Evolutionary conservation across 2,329 filamentous ascomycete genomes (phyloP), one percentile per base, ranked within the genome.

Genomic region (Ophiostoma sp.): DNA sequence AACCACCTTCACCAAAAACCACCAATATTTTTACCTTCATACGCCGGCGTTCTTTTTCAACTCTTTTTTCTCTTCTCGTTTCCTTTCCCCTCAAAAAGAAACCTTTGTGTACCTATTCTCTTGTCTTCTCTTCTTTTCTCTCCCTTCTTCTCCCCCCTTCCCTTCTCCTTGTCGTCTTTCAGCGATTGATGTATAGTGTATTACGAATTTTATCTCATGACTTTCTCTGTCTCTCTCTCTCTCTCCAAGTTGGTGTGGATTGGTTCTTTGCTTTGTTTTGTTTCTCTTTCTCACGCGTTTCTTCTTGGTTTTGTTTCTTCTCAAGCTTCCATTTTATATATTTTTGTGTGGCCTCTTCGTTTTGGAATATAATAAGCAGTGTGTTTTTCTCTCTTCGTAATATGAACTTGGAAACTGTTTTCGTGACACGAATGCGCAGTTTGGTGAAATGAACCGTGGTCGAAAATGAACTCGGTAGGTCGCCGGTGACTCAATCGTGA

Each of bases 201-300:
- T 70, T 74, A 74, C 70, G 73, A 74, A 55, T 72, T 57, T 61
- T 31, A 72, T 66, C 57, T 72, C 70, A 72, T 66, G 70, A 66
- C 70, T 63, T n/a, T 25, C 11, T 52, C 22, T 52, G 17, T 52
- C 39, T 48, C 42, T 28, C 9, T 55, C 50, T 55, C 25, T 55
- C 50, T 55, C 68, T n/a, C 31, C 25, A 66, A n/a, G 70, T 25
- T 66, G 70, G 70, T 55, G 70, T 72, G 57, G 31, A 52, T 52
- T 33, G 33, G 36, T 15, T 64, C n/a, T 42, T 28, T 33, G 55
- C 17, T 28, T 42, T 19, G n/a, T 2, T 55, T 3, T 22, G 22
- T 15, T 22, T 52, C 4, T 48, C 6, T 15, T 48, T 48, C 42
- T 52, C 11, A 19, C 22, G 50, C 2, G 5, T 25, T n/a, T 25